Conservation (phyloP, 139 green algal species). For the Pseudopediastrum boryanum region DNA sequence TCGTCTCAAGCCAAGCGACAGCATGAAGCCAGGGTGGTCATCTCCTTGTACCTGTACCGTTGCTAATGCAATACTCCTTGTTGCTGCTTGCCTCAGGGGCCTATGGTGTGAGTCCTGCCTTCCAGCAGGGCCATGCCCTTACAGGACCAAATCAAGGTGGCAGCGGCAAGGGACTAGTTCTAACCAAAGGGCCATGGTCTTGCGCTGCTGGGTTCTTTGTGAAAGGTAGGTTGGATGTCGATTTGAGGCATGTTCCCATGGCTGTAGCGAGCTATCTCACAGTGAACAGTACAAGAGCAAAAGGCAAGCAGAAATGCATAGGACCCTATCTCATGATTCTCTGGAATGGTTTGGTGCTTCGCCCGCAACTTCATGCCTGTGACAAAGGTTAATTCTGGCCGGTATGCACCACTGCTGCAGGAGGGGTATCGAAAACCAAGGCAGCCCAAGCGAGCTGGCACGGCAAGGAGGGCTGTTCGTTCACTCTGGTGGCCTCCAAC, state of each 20-base stretch:
- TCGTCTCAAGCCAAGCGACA: too few species aligned
- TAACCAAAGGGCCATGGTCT: background rate
- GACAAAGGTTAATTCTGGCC: too few species aligned
- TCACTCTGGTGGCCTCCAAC: slow-evolving; percentile 8
- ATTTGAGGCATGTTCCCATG: too few species aligned
- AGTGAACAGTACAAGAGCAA: too few species aligned
- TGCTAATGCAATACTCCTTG: background rate
- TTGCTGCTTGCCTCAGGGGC: background rate
- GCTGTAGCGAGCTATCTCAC: too few species aligned
- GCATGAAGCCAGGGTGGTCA: too few species aligned
- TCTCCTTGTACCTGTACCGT: too few species aligned
- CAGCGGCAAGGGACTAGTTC: slow-evolving; percentile 11
- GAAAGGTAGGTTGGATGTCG: slow-evolving; percentile 23
- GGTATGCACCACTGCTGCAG: too few species aligned
- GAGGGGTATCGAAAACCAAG: slow-evolving; percentile 4
- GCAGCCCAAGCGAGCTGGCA: slow-evolving; percentile 13
- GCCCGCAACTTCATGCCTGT: too few species aligned
- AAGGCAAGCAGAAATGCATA: too few species aligned
- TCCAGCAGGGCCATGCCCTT: slow-evolving; percentile 26
- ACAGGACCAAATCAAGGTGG: background rate
- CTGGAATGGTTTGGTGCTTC: too few species aligned
- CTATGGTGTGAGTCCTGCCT: background rate
- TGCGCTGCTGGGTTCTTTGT: slow-evolving; percentile 20
- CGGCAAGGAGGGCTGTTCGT: slow-evolving; percentile 1
- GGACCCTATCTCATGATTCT: too few species aligned